phyloP scores from a whole-genome alignment of 148 eudicot species.

The Rhododendron griersonianum region DNA sequence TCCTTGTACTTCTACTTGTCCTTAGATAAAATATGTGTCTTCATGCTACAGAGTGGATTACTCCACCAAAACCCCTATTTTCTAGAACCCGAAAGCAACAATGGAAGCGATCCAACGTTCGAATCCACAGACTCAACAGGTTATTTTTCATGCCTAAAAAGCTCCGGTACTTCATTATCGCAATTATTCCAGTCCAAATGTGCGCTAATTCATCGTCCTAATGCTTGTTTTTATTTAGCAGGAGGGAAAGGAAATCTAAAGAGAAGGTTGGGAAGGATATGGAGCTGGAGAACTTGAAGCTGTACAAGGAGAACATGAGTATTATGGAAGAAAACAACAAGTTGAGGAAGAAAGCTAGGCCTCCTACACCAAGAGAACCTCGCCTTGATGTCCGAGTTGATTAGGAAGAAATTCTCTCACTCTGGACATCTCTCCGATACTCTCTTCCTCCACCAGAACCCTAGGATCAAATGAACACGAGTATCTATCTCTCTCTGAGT shows the following conservation, averaged over 20 bases:
- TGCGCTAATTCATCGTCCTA: background rate
- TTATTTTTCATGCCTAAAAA: background rate
- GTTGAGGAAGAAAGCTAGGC: conserved; percentile 54
- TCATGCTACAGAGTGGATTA: conserved; percentile 24
- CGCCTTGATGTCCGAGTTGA: conserved; percentile 47
- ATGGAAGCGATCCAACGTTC: conserved; percentile 32
- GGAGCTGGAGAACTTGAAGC: conserved; percentile 66
- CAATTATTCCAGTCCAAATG: background rate
- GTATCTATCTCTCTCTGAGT: too few relatives aligned
- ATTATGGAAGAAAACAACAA: conserved; percentile 69
- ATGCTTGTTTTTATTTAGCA: background rate
- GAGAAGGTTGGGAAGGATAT: conserved; percentile 32
- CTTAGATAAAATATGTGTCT: conserved; percentile 27
- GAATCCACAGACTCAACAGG: conserved; percentile 31
- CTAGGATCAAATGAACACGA: background rate
- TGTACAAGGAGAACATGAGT: conserved; percentile 71
- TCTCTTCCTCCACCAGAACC: background rate
- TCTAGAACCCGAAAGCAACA: conserved; percentile 5
- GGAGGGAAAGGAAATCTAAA: conserved; percentile 21
- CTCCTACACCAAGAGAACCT: conserved; percentile 66
- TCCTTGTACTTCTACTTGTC: background rate
- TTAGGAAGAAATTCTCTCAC: conserved; percentile 30
- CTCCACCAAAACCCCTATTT: conserved; percentile 12
- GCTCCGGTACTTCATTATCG: background rate
- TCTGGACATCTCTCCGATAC: background rate